Conservation (phyloP, 2,329 filamentous ascomycete species). For the Aspergillus sp. region DNA sequence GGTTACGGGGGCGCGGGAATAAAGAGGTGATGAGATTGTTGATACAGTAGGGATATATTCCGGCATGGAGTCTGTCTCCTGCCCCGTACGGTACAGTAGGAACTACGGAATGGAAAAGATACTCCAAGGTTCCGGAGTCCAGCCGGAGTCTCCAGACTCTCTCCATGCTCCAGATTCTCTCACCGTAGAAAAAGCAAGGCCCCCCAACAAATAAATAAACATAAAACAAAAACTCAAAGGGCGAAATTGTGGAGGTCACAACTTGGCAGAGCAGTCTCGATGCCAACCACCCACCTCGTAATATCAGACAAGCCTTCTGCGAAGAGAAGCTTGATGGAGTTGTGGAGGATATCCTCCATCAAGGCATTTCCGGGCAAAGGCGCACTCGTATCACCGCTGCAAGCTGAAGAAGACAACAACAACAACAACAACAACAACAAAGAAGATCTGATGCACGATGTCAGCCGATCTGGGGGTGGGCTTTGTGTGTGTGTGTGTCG, state of each 20-base stretch:
- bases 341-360: constrained; percentile 4
- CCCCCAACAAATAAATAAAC: not conserved
- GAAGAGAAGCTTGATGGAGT: constrained; percentile 15
- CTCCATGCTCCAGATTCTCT: constrained; percentile 4
- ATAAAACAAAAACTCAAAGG: constrained; percentile 4
- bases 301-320: constrained; percentile 19
- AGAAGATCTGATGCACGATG: constrained; percentile 4
- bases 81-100: not conserved
- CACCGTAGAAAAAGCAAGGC: constrained; percentile 2
- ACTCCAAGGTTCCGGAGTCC: not conserved
- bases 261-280: constrained; percentile 10
- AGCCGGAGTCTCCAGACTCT: not conserved
- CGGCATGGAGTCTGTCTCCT: not conserved
- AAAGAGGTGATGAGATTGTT: not conserved
- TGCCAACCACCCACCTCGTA: constrained; percentile 5
- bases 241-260: constrained; percentile 6
- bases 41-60: not conserved
- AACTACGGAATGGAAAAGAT: not conserved
- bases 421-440: not conserved
- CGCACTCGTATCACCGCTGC: not conserved
- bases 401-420: too few relatives aligned
- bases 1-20: too few relatives aligned
- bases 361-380: constrained; percentile 4
- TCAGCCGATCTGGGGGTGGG: constrained; percentile 11
- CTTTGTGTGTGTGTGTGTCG: not conserved